Base-by-base conservation (phyloP, 2,329 filamentous ascomycete species). In the Ascochyta fabae region DNA sequence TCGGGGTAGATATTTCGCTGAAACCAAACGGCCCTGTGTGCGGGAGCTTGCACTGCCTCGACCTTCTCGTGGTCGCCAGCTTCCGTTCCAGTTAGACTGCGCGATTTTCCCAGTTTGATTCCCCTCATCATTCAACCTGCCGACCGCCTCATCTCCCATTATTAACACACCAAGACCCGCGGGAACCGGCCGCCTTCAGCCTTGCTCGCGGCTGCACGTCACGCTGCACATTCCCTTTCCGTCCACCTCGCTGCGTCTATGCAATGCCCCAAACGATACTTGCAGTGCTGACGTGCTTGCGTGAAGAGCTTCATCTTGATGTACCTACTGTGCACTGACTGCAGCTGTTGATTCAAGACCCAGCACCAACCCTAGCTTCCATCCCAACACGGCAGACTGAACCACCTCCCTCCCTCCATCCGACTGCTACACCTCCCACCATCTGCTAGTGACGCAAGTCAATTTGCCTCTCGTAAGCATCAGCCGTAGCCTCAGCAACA, bases 31-130 rank as follows among this genome's bases (percentile, higher is more conserved):
- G 38, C 43, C 38, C 43, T 48, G 47, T 57, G 54, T 57, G 54
- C 54, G 54, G 48, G 40, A 52, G 48, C 44, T 48, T 57, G 54
- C 48, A 52, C 54, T 57, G 54, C 54, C 54, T 57, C 48, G 54
- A 53, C 48, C 43, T 40, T 34, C 48, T 52, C 48, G 48, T 57
- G 43, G 54, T 57, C 44, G 54, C 48, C 13, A 53, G 47, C 53
- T 45, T 44, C 48, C 34, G 48, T 48, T 56, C 44, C 42, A 52
- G 53, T 56, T 56, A 56, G 53, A 43, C 53, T 56, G 53, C 53
- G 53, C 53, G 53, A 56, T 56, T 56, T 56, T 56, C 52, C 42
- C 41, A 29, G 38, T 55, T 45, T 45, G 27, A 46, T 29, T 49
- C 52, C 46, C 52, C 52, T 55, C 53, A 56, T 56, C 43, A 46